Evolutionary conservation across 257 asterid genomes (phyloP).

Genomic region (Nicotiana benthamiana): DNA sequence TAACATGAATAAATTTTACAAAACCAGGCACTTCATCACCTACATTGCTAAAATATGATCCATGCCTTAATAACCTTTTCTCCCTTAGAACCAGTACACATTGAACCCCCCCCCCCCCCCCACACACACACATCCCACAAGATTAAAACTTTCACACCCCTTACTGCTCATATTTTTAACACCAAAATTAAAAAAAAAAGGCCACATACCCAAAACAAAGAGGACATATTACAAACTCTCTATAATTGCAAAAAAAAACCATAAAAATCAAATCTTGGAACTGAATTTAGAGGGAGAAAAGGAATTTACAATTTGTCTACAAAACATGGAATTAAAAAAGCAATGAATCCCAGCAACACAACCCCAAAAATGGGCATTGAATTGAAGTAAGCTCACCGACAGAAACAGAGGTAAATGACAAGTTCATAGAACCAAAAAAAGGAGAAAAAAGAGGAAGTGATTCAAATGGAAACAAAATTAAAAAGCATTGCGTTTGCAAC

Average conservation of each 20-base stretch:
- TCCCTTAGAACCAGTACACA: not conserved
- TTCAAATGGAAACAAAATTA: slow-evolving; percentile 15
- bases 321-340: not conserved
- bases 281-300: not conserved
- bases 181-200: not conserved
- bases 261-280: not conserved
- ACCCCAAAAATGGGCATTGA: slow-evolving; percentile 10
- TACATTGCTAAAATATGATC: not conserved
- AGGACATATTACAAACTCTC: not conserved
- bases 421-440: not conserved
- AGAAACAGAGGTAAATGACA: not conserved
- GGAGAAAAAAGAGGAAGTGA: not conserved
- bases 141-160: not conserved
- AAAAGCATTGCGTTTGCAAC: slow-evolving; percentile 12
- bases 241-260: not conserved
- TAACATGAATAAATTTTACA: not conserved
- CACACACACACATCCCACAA: not conserved
- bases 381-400: slow-evolving; percentile 6
- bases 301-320: not conserved
- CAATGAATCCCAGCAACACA: not conserved
- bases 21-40: not conserved
- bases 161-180: not conserved
- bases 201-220: not conserved
- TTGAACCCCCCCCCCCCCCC: not conserved
- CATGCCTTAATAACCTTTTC: not conserved